Evolutionary conservation across 2,329 filamentous ascomycete species (phyloP), one percentile per base, ranked within the genome.

Genomic region (Exophiala alcalophila): DNA sequence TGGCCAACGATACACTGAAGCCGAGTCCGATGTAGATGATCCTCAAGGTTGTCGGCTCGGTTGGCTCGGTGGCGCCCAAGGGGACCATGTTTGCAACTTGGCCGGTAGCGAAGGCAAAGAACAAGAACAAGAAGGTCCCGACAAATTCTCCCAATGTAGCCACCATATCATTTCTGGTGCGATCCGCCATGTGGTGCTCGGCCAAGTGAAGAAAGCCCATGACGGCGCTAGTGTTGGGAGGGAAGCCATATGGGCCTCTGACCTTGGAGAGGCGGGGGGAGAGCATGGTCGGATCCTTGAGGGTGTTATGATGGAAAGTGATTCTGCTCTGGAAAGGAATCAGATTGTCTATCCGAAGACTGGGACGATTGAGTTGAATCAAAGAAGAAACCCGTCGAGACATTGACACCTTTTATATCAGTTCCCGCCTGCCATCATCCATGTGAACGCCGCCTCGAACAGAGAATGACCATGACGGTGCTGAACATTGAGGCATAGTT

Each of bases 1-100:
- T 69, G 1, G 66, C 64, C 37, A 76, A 56, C 2, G 69, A 65
- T 33, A 69, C 66, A 0, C 66, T 70, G 44, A 73, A 73, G 2
- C 57, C 59, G 31, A 72, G 53, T 2, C 65, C 50, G 16, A 56
- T 47, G 39, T 41, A 53, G n/a, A n/a, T 32, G 24, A 26, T 20
- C 15, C 31, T 34, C 15, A 34, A 23, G n/a, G 31, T 34, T 15
- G 31, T 34, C 15, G 31, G 31, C 10, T 21, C 24, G 15, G 5
- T 20, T n/a, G 31, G 31, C 15, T 34, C 31, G 5, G 16, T 34
- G 14, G 12, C 31, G 1, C 31, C 31, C 12, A 20, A 20, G 14
- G 31, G 31, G 5, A 34, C 5, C 4, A 34, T 34, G 19, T 34
- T 34, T 16, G 31, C 31, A 12, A 34, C 15, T 10, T 34, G 31